A percentile compares a stretch with the other conserved stretches of the same genome.
Evolutionary conservation across 805 yeast species (phyloP).

Genomic region (Candida sakaeoensis): DNA sequence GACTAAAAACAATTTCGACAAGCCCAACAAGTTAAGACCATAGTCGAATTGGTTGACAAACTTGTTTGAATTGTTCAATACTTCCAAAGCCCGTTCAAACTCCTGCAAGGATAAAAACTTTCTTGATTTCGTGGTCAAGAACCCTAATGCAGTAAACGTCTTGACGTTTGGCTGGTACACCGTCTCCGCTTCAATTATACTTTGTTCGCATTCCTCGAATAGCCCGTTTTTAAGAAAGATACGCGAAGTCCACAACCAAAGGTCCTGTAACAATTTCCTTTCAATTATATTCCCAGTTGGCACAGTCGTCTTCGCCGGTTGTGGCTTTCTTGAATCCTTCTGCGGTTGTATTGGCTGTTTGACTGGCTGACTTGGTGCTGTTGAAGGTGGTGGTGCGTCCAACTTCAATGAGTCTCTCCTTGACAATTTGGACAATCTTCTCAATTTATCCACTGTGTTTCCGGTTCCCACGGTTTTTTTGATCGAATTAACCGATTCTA

Average conservation of each 20-base stretch:
- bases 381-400: neutral
- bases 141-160: constrained; percentile 50
- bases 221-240: constrained; percentile 57
- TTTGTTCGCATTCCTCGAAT: constrained; percentile 59
- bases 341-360: constrained; percentile 1
- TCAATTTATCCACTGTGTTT: constrained; percentile 9
- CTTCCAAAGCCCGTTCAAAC: constrained; percentile 59
- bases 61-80: constrained; percentile 21
- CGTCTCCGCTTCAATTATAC: constrained; percentile 68
- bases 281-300: constrained; percentile 24
- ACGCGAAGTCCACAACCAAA: constrained; percentile 75
- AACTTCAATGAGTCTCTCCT: constrained; percentile 5
- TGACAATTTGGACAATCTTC: constrained; percentile 8
- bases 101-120: constrained; percentile 55
- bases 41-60: constrained; percentile 32
- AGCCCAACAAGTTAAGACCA: constrained; percentile 51
- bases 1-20: constrained; percentile 47
- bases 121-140: constrained; percentile 38
- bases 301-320: too few relatives aligned
- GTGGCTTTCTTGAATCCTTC: neutral
- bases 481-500: constrained; percentile 1
- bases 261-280: constrained; percentile 44
- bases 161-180: constrained; percentile 42
- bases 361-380: neutral
- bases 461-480: constrained; percentile 5